These are phyloP conservation scores for Clavariopsis aquatica DNA, from an alignment of 495 filamentous ascomycete species.

Conservation along the genomic window DNA sequence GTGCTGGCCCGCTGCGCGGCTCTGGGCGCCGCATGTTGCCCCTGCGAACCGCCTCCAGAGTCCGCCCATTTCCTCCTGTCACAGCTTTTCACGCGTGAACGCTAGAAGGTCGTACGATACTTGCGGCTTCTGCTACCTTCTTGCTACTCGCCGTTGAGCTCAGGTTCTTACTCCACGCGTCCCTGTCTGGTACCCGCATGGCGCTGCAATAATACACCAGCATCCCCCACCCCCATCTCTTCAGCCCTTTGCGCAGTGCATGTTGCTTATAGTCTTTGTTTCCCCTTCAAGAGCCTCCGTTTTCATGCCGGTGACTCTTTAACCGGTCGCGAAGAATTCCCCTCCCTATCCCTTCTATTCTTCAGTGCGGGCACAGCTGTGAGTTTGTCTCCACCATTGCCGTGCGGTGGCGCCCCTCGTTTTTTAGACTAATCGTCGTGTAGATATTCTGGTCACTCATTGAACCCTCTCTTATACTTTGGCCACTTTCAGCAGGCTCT, in stretches of 20 bases:
- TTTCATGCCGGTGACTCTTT: slow-evolving; percentile 38
- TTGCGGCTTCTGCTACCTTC: slow-evolving; percentile 24
- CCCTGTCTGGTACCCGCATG: slow-evolving; percentile 27
- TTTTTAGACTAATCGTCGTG: slow-evolving; percentile 9
- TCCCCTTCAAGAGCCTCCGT: slow-evolving; percentile 38
- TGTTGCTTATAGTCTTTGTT: slow-evolving; percentile 39
- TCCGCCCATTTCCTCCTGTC: slow-evolving; percentile 31
- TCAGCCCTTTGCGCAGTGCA: slow-evolving; percentile 19
- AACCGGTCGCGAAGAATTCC: slow-evolving; percentile 32
- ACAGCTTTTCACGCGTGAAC: slow-evolving; percentile 28
- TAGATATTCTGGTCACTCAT: slow-evolving; percentile 37
- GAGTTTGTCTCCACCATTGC: slow-evolving; percentile 24
- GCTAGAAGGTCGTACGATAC: slow-evolving; percentile 26
- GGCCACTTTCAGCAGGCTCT: slow-evolving; percentile 41
- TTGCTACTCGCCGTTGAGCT: slow-evolving; percentile 27
- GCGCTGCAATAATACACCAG: slow-evolving; percentile 28
- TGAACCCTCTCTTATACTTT: slow-evolving; percentile 18
- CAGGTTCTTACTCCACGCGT: slow-evolving; percentile 31
- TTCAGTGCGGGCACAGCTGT: slow-evolving; percentile 39
- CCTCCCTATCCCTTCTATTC: slow-evolving; percentile 35
- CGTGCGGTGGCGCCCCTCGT: slow-evolving; percentile 13
- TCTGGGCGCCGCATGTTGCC: slow-evolving; percentile 22
- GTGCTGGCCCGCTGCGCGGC: background rate
- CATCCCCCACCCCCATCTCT: slow-evolving; percentile 22
- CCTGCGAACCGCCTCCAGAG: slow-evolving; percentile 30